These are phyloP conservation scores for Cercospora berteroae DNA, from an alignment of 2,329 filamentous ascomycete genomes.

Conservation along the genomic window DNA sequence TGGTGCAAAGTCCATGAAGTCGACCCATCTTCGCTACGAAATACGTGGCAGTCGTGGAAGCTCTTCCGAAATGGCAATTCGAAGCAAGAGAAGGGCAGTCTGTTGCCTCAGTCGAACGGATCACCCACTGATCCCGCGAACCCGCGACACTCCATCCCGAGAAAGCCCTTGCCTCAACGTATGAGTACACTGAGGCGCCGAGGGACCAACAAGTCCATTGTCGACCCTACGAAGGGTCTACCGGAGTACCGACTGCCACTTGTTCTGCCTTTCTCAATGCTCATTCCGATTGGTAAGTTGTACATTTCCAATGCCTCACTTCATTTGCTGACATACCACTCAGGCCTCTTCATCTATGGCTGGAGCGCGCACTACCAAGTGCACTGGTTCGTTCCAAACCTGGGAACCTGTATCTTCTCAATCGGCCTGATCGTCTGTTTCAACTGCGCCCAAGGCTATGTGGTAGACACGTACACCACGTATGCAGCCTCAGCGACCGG, in stretches of 20 bases:
- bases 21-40: conserved; percentile 20
- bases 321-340: neutral
- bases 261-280: conserved; percentile 48
- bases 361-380: conserved; percentile 26
- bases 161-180: conserved; percentile 17
- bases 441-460: conserved; percentile 37
- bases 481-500: conserved; percentile 51
- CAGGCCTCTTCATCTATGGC: conserved; percentile 30
- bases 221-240: conserved; percentile 35
- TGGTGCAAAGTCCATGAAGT: conserved; percentile 27
- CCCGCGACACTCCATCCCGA: conserved; percentile 10
- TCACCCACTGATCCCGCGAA: neutral
- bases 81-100: conserved; percentile 13
- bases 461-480: conserved; percentile 49
- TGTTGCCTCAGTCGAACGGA: conserved; percentile 8
- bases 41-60: conserved; percentile 19
- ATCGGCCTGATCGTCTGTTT: conserved; percentile 28
- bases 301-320: neutral
- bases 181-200: conserved; percentile 4
- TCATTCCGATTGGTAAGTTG: conserved; percentile 23
- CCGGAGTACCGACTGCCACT: conserved; percentile 47
- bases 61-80: conserved; percentile 3
- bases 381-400: conserved; percentile 32
- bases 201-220: conserved; percentile 10
- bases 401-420: conserved; percentile 27